Evolutionary conservation across 371 early-diverging fungal genomes (phyloP).

Genomic region (Lichtheimia hyalospora): DNA sequence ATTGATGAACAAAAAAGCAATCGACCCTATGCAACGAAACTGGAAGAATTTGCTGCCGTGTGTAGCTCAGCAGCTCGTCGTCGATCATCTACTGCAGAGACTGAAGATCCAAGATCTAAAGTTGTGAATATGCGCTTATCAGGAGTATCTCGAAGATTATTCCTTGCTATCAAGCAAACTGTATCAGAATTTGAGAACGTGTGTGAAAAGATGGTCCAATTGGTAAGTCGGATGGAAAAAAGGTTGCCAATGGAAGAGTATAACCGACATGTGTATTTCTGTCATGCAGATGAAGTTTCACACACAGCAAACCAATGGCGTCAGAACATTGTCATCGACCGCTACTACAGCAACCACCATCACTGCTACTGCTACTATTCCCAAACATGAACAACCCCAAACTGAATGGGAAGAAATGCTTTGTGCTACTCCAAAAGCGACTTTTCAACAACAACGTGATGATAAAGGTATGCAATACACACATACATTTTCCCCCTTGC

Average conservation of each 20-base stretch:
- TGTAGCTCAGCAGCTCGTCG: conserved; percentile 13
- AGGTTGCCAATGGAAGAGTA: background rate
- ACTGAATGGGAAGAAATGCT: conserved; percentile 9
- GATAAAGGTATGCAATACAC: conserved; percentile 5
- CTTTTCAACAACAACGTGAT: conserved; percentile 1
- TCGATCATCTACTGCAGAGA: conserved; percentile 13
- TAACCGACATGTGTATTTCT: background rate
- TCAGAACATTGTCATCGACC: background rate
- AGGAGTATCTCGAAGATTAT: conserved; percentile 33
- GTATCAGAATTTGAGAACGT: conserved; percentile 32
- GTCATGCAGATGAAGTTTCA: conserved; percentile 9
- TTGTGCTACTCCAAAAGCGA: background rate
- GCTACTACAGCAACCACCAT: background rate
- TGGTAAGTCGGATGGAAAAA: conserved; percentile 22
- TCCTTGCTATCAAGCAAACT: conserved; percentile 32
- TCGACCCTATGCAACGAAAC: conserved; percentile 14
- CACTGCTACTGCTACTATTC: background rate
- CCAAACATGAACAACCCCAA: background rate
- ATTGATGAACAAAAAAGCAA: background rate
- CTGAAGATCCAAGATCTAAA: conserved; percentile 9
- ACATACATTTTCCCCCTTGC: background rate
- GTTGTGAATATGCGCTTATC: conserved; percentile 31
- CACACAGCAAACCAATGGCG: conserved; percentile 7
- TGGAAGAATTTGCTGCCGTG: conserved; percentile 41
- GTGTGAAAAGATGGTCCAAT: conserved; percentile 37